These are phyloP conservation scores for Phtheirospermum japonicum DNA, from an alignment of 257 asterid species.

Conservation along the genomic window DNA sequence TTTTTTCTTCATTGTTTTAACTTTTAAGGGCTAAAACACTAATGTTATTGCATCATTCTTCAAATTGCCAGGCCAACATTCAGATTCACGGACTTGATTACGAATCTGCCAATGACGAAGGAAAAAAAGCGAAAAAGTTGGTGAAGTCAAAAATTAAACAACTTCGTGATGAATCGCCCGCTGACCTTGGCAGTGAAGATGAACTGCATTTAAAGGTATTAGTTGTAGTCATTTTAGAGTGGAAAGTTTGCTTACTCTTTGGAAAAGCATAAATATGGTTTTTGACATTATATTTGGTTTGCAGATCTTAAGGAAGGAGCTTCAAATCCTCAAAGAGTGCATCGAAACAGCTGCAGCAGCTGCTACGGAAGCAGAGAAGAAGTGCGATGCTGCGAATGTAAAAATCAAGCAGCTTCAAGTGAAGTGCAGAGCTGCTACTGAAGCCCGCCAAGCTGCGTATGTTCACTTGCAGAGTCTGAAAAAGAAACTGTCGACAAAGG, in stretches of 20 bases:
- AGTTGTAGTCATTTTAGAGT: neutral
- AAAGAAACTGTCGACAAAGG: conserved; percentile 64
- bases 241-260: conserved; percentile 15
- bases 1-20: neutral
- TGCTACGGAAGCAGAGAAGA: conserved; percentile 54
- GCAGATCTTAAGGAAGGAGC: conserved; percentile 79
- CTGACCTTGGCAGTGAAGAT: neutral
- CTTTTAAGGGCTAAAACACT: conserved; percentile 3
- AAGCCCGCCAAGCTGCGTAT: conserved; percentile 82
- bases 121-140: conserved; percentile 54
- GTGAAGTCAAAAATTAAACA: conserved; percentile 54
- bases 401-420: conserved; percentile 65
- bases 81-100: conserved; percentile 58
- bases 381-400: conserved; percentile 58
- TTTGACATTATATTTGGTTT: conserved; percentile 26
- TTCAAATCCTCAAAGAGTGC: conserved; percentile 55
- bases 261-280: conserved; percentile 7
- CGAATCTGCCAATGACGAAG: conserved; percentile 62
- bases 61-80: conserved; percentile 54
- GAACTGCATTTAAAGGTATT: conserved; percentile 52
- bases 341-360: conserved; percentile 63
- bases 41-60: conserved; percentile 24
- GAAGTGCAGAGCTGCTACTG: conserved; percentile 71
- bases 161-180: neutral
- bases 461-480: conserved; percentile 53